A percentile compares a stretch with the other conserved stretches of the same genome.
Conservation (phyloP, 2,329 filamentous ascomycete species). For the Aspergillus sp. region DNA sequence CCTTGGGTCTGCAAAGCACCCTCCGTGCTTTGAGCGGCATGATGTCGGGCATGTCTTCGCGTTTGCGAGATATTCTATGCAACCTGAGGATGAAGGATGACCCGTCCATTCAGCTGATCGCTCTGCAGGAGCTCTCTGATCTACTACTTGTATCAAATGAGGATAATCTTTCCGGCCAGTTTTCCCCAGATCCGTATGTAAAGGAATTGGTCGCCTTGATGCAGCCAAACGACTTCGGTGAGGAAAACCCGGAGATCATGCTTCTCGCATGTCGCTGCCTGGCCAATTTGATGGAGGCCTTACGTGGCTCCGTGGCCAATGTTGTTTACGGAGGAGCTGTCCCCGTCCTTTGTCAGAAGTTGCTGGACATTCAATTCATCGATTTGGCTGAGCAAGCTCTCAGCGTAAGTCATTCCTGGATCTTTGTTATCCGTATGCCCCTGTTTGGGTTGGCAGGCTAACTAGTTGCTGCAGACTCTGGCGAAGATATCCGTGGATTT, state of each 20-base stretch:
- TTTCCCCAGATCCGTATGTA: slow-evolving; percentile 90
- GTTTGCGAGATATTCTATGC: slow-evolving; percentile 74
- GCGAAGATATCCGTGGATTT: slow-evolving; percentile 98
- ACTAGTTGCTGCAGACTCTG: slow-evolving; percentile 61
- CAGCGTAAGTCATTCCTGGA: slow-evolving; percentile 57
- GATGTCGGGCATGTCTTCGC: slow-evolving; percentile 80
- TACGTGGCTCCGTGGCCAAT: slow-evolving; percentile 88
- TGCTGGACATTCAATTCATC: slow-evolving; percentile 95
- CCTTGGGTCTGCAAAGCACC: slow-evolving; percentile 72
- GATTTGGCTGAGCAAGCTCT: slow-evolving; percentile 95
- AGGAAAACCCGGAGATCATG: slow-evolving; percentile 97
- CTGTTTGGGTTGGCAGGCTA: background rate
- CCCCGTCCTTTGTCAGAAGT: slow-evolving; percentile 88
- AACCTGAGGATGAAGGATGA: slow-evolving; percentile 83
- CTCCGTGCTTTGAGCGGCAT: slow-evolving; percentile 86
- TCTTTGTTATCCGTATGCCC: background rate
- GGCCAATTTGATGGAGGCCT: slow-evolving; percentile 95
- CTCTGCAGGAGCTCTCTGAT: slow-evolving; percentile 89
- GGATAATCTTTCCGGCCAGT: slow-evolving; percentile 92
- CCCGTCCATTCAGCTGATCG: slow-evolving; percentile 83
- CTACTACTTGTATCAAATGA: slow-evolving; percentile 93
- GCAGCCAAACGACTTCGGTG: slow-evolving; percentile 82
- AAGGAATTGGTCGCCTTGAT: slow-evolving; percentile 91
- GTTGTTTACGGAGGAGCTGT: slow-evolving; percentile 98
- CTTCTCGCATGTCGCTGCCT: slow-evolving; percentile 92